Evolutionary conservation across 495 filamentous ascomycete genomes (phyloP), one percentile per base, ranked within the genome.

Genomic region (Xylaria sp.): DNA sequence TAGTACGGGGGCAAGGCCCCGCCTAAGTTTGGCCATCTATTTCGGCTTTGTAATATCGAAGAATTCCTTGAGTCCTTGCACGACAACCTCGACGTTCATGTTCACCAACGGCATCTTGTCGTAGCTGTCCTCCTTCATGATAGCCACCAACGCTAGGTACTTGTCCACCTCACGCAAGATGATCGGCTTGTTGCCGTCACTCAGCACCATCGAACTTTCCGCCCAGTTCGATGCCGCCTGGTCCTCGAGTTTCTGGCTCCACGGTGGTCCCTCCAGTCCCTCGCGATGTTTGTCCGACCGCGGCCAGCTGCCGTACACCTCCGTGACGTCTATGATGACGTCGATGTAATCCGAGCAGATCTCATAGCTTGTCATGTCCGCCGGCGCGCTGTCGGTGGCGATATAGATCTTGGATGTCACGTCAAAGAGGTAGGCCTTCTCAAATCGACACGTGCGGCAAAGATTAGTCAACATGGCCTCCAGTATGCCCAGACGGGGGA

Each of bases 281-380:
- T 88, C 86, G 72, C 86, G 82, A 73, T 83, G 83, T 43, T 80
- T 77, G 41, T 78, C 79, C 33, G 84, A 80, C 11, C 90, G 82
- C 33, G 86, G 81, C 90, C 90, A 98, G 69, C 77, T 83, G 6
- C 94, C 95, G 75, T 98, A 98, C 21, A 99, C 90, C 78, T 98
- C 94, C 17, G 92, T 95, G 40, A 98, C 89, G 79, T 99, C 96
- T 61, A 98, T 95, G 68, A 99, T 95, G 55, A 97, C 93, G 79
- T 99, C 95, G 68, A 99, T 97, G 77, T 94, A 99, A 77, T 98
- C 96, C 33, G 93, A 96, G 79, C 97, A 98, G 74, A 98, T 96
- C 83, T 98, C 96, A 79, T 99, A 99, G 78, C 91, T 92, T 24
- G 90, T 90, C 86, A 97, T 93, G 74, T 97, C 94, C 43, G 95